Evolutionary conservation across 2,329 filamentous ascomycete species (phyloP).

Genomic region (Xylariaceae sp.): DNA sequence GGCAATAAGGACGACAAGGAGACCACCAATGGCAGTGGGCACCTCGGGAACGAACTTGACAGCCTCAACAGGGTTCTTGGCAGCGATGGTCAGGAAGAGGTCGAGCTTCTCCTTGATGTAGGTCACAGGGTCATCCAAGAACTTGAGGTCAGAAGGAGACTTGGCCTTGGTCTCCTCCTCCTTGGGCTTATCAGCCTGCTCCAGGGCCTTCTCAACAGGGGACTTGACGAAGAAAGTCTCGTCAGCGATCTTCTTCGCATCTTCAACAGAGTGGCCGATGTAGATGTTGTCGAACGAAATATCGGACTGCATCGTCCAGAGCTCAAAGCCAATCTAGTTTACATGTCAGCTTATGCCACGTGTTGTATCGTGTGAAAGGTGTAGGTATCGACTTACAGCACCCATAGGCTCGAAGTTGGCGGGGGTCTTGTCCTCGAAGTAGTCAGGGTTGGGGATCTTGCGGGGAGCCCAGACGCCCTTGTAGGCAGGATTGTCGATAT

Average conservation of each 20-base stretch:
- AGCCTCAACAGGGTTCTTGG: conserved; percentile 76
- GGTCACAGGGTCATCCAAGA: conserved; percentile 82
- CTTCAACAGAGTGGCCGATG: conserved; percentile 92
- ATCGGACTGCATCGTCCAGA: conserved; percentile 99
- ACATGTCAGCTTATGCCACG: conserved; percentile 7
- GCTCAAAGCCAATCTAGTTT: conserved; percentile 85
- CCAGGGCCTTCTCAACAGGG: conserved; percentile 71
- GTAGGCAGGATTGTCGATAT: conserved; percentile 96
- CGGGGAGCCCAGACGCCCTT: conserved; percentile 91
- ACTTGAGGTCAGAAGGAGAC: conserved; percentile 72
- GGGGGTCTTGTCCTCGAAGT: conserved; percentile 94
- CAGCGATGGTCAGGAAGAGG: conserved; percentile 78
- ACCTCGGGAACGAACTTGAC: conserved; percentile 89
- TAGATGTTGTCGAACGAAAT: conserved; percentile 99
- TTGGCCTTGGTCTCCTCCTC: conserved; percentile 55
- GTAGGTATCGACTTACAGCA: conserved; percentile 61
- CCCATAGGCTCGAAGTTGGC: conserved; percentile 98
- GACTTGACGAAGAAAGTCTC: conserved; percentile 91
- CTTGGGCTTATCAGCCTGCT: conserved; percentile 78
- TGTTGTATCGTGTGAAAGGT: neutral
- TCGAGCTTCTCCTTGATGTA: conserved; percentile 92
- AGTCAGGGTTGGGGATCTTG: conserved; percentile 96
- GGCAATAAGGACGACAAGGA: conserved; percentile 64
- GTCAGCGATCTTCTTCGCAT: conserved; percentile 80
- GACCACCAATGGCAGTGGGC: conserved; percentile 69